Base-by-base conservation (phyloP, 305 asterid species). In the Fraxinus velutina region DNA sequence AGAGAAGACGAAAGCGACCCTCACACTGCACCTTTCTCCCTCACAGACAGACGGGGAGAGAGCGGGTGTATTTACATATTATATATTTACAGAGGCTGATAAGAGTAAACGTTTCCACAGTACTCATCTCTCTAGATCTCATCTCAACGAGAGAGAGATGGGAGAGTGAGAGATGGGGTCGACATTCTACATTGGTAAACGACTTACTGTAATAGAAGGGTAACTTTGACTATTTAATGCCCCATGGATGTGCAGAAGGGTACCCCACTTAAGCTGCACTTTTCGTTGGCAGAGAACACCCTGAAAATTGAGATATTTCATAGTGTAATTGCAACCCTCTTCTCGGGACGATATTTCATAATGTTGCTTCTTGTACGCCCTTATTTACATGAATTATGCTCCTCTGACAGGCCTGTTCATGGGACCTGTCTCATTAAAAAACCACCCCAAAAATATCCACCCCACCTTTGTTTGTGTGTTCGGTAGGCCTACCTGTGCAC, bases 1-100 rank as follows among this genome's bases (percentile, higher is more conserved):
- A 91, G 96, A 83, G 86, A 88, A 82, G 86, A 32, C 88, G 91
- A 93, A 86, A 93, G 94, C 87, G 97, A 92, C 94, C 78, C 72
- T 22, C 72, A 24, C 22, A 22, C 12, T n/a, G 21, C 39, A 44
- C 36, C 10, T 12, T 29, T 44, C n/a, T 73, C 34, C 6, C 42
- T 29, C 52, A n/a, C 47, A 44, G 50, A 68, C 50, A 44, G 0
- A 70, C 71, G 13, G 21, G 17, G 10, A 6, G 30, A 19, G 27
- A 19, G 13, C 22, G 8, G 29, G 19, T 47, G 57, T 50, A 15
- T 50, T 44, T 47, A 13, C 52, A 10, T 1, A 37, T 36, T 36
- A 1, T 34, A 10, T 42, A 42, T 39, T 9, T 39, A 1, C 13
- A 8, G 64, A 17, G 9, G 7, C 10, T 5, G 9, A 55, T 1